Conservation (phyloP, 257 asterid species). For the Nicotiana otophora region DNA sequence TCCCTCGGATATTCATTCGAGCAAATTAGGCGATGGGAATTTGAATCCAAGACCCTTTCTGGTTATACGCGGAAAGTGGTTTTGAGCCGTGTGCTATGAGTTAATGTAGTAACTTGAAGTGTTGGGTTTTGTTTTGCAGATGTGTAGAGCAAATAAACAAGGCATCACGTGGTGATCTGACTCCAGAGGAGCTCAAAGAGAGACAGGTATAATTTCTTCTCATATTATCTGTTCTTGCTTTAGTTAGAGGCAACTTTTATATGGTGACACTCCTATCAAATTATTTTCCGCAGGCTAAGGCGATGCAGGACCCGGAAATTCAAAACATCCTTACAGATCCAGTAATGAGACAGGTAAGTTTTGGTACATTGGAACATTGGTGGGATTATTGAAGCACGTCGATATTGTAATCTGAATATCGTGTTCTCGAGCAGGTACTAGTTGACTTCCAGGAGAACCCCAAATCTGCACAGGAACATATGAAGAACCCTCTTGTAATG, state of each 20-base stretch:
- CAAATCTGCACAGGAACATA: slow-evolving; percentile 68
- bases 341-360: slow-evolving; percentile 83
- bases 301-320: slow-evolving; percentile 87
- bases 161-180: slow-evolving; percentile 86
- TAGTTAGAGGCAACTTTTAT: not conserved
- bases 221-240: not conserved
- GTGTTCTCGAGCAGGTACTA: slow-evolving; percentile 44
- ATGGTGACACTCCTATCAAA: not conserved
- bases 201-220: slow-evolving; percentile 60
- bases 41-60: not conserved
- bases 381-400: not conserved
- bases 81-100: not conserved
- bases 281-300: slow-evolving; percentile 56
- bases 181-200: slow-evolving; percentile 87
- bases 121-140: slow-evolving; percentile 27
- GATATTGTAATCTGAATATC: no score
- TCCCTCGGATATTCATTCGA: not conserved
- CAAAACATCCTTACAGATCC: slow-evolving; percentile 89
- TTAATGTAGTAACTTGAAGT: not conserved
- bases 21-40: not conserved
- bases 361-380: no score
- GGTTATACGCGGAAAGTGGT: no score
- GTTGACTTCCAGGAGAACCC: slow-evolving; percentile 78
- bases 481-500: slow-evolving; percentile 87
- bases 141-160: slow-evolving; percentile 78